Evolutionary conservation across 2,329 filamentous ascomycete species (phyloP), one percentile per base, ranked within the genome.

Genomic region (Aureobasidium sp.): DNA sequence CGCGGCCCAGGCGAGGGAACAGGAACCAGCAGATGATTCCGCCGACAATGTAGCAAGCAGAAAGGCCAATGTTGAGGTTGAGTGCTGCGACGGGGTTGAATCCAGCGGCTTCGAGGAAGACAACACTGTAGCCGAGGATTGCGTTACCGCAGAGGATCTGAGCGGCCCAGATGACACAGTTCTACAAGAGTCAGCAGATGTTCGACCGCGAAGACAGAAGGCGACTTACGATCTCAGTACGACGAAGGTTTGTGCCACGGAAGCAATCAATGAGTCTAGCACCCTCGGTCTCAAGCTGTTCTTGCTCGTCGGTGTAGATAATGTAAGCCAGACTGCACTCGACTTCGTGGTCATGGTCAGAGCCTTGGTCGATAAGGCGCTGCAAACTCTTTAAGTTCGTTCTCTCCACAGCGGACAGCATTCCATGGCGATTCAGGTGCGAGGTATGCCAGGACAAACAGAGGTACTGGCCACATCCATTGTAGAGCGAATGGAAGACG

Each of bases 251-350:
- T 37, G 73, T 70, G 24, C 71, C 70, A 5, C 70, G 71, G 69
- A 79, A 78, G 67, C 74, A 77, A 58, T 79, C 76, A 14, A 76
- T 71, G 27, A 79, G 73, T 64, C 74, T 72, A 5, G 72, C 73
- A 9, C 77, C 42, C 14, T 61, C 50, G 11, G 50, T 60, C n/a
- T 61, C 50, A 2, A 29, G 17, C 9, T 61, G 56, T 7, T 58
- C 57, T 33, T 61, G 56, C 5, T 59, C 49, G 15, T 45, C 54
- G 39, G 39, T 40, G 40, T 44, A 42, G 19, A 74, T 72, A 5
- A 77, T 70, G 4, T 69, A 68, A 24, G 70, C 65, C 27, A 57
- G n/a, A n/a, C 11, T 27, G 7, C 27, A 44, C 6, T 57, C 53
- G 2, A 57, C 53, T 17, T 57, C 53, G 12, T 33, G 39, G 53